Evolutionary conservation across 2,329 filamentous ascomycete species (phyloP).

Genomic region (Cephalotrichum gorgonifer): DNA sequence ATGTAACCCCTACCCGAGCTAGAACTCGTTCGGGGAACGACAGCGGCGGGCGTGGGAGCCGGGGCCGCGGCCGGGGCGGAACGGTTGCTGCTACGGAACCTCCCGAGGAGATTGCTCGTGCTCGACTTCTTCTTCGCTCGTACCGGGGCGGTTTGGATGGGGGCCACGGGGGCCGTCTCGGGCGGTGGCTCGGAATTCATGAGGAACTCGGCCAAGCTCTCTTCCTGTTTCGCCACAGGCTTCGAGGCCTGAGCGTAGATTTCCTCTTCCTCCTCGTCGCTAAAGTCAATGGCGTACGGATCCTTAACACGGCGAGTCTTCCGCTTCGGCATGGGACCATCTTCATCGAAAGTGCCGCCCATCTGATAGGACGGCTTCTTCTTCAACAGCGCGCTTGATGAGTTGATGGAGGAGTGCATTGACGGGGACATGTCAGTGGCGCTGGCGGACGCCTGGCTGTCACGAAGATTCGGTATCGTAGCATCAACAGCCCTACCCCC

Average conservation of each 20-base stretch:
- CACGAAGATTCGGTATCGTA: constrained; percentile 42
- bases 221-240: constrained; percentile 38
- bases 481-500: constrained; percentile 49
- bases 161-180: constrained; percentile 25
- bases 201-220: constrained; percentile 66
- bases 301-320: constrained; percentile 74
- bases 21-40: constrained; percentile 21
- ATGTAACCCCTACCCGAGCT: constrained; percentile 31
- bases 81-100: constrained; percentile 32
- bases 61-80: constrained; percentile 14
- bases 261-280: constrained; percentile 56
- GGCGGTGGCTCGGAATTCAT: constrained; percentile 58
- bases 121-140: constrained; percentile 54
- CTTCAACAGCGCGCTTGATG: constrained; percentile 58
- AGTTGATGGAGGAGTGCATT: constrained; percentile 59
- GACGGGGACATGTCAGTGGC: constrained; percentile 47
- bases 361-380: constrained; percentile 24
- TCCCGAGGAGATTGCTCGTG: constrained; percentile 49
- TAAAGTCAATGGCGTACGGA: constrained; percentile 85
- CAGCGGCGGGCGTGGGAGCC: constrained; percentile 14
- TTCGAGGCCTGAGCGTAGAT: constrained; percentile 27
- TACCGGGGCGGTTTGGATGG: constrained; percentile 17
- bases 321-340: constrained; percentile 52
- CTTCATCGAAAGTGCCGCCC: constrained; percentile 33
- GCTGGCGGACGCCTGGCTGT: constrained; percentile 45